Base-by-base conservation (phyloP, 139 green algal genomes). In the Spirogloea muscicola region DNA sequence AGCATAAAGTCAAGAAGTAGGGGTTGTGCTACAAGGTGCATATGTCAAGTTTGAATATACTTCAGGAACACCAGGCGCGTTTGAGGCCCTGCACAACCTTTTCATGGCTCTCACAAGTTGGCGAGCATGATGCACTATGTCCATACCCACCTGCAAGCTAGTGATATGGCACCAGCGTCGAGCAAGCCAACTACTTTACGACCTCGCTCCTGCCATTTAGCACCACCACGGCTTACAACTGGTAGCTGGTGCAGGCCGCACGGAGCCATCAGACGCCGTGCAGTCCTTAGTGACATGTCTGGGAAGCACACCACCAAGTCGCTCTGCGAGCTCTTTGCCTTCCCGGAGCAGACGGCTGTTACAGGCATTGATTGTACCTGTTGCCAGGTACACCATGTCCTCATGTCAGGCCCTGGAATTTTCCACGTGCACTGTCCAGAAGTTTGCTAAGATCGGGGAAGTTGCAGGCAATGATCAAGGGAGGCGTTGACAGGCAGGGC, bases 331-430 rank as follows among this genome's bases (percentile, higher is more conserved):
- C 39, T n/a, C 31, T n/a, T 38, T 38, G 36, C 65, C 2, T 6
- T 39, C 3, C 34, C 55, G 5, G 62, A 40, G 52, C 70, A 79
- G 31, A 79, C 61, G 4, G 59, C 63, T 21, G 59, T 44, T 29
- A 79, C 70, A 27, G 61, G 41, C 70, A 79, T 79, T 59, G 36
- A n/a, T 7, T 72, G 25, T 37, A 74, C 61, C 70, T 79, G 70
- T 13, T 48, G 51, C 63, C 13, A 63, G 21, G 21, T 52, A 66
- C 57, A 66, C 46, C 46, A 55, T 21, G 46, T 21, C 46, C 21
- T 21, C 46, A 31, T 55, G 21, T 55, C 46, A 31, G 46, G n/a
- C n/a, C n/a, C n/a, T 55, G 46, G 21, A 21, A 55, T 21, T 55
- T 55, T 55, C 21, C 46, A 21, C 21, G 46, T 55, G 21, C 46